These are phyloP conservation scores for Oxytropis ochrocephala DNA, from an alignment of 306 rosid species.

Conservation along the genomic window DNA sequence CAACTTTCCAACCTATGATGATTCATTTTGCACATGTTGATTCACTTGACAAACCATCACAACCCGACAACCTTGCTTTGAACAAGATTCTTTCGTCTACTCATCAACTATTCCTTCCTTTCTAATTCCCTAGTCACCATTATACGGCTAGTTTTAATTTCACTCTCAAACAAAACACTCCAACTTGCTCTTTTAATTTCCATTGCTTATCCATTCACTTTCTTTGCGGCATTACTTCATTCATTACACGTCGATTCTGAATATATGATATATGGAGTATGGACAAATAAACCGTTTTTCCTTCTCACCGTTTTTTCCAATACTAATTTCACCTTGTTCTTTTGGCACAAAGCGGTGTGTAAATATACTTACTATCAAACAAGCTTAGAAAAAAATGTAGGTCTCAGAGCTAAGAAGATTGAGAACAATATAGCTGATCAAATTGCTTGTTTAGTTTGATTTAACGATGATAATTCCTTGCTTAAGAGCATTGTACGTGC, in stretches of 20 bases:
- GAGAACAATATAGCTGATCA: too few species aligned
- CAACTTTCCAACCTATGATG: background rate
- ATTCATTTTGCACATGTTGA: conserved; percentile 33
- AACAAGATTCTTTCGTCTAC: conserved; percentile 19
- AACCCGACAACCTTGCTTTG: conserved; percentile 20
- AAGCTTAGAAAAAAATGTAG: too few species aligned
- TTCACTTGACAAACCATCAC: conserved; percentile 25
- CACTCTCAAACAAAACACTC: conserved; percentile 40
- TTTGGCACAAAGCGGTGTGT: background rate
- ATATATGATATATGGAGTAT: too few species aligned
- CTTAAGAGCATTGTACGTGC: too few species aligned
- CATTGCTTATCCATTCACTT: conserved; percentile 46
- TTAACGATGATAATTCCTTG: too few species aligned
- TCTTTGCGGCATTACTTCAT: conserved; percentile 14
- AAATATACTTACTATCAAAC: too few species aligned
- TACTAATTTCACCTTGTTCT: background rate
- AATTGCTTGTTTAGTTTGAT: too few species aligned
- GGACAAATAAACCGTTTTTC: background rate
- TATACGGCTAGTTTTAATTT: conserved; percentile 9
- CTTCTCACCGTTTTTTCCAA: background rate
- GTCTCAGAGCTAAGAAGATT: too few species aligned
- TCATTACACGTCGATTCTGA: conserved; percentile 2
- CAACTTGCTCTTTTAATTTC: conserved; percentile 14
- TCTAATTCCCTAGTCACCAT: background rate
- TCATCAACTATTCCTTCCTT: background rate